Percentiles rank a stretch among this genome's conserved stretches.
Conservation (phyloP, 1,284 basidiomycete genomes). For the Papiliotrema terrestris region DNA sequence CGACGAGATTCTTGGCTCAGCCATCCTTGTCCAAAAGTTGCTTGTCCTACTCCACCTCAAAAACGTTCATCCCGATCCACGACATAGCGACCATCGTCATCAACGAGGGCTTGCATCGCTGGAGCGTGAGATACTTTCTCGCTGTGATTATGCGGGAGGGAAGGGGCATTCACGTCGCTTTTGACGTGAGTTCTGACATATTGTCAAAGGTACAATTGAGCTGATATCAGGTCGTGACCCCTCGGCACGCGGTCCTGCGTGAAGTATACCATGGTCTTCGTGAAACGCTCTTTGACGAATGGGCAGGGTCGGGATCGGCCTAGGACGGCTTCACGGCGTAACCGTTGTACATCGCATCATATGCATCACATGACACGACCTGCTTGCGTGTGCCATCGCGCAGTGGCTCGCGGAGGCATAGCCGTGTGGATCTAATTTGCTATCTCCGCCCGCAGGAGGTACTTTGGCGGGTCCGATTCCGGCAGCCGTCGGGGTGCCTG, state of each 20-base stretch:
- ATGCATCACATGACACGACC: neutral
- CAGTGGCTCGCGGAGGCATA: too few species aligned
- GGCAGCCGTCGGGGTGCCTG: neutral
- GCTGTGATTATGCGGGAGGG: slow-evolving; percentile 25
- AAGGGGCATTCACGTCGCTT: slow-evolving; percentile 23
- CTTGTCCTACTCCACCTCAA: slow-evolving; percentile 10
- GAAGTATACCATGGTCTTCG: slow-evolving; percentile 37
- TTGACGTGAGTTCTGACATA: slow-evolving; percentile 28
- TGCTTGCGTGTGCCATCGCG: too few species aligned
- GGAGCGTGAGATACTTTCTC: slow-evolving; percentile 37
- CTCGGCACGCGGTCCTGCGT: slow-evolving; percentile 23
- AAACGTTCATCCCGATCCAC: slow-evolving; percentile 28
- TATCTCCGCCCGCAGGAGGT: neutral
- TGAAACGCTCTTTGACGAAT: slow-evolving; percentile 36
- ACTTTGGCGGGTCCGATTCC: neutral
- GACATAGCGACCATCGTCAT: slow-evolving; percentile 34
- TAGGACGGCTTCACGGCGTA: neutral
- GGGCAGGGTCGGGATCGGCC: slow-evolving; percentile 2
- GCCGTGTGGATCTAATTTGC: neutral
- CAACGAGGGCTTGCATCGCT: slow-evolving; percentile 37
- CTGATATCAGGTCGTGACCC: slow-evolving; percentile 20
- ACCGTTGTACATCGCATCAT: neutral
- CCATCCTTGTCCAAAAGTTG: slow-evolving; percentile 6
- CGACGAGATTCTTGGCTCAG: slow-evolving; percentile 40
- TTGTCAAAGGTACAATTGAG: neutral